phyloP scores from a whole-genome alignment of 257 asterid genomes.

The Agastache rugosa region DNA sequence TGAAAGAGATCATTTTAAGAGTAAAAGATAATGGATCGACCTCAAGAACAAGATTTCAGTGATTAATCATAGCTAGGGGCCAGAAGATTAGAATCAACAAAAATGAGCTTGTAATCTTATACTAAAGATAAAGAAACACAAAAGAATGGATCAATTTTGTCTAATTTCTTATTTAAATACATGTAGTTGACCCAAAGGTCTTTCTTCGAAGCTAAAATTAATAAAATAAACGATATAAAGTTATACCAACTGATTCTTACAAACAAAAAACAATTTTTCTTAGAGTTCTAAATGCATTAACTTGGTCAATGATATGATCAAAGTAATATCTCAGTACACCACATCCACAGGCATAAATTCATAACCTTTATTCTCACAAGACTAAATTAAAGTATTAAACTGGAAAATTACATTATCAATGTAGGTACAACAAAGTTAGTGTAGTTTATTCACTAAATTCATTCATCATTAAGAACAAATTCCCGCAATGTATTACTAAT shows the following conservation, averaged over 20 bases:
- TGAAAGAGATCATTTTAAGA: neutral
- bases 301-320: constrained; percentile 7
- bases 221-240: neutral
- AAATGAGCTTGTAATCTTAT: neutral
- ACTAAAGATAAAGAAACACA: neutral
- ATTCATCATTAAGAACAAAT: constrained; percentile 7
- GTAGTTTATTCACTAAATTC: constrained; percentile 16
- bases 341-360: constrained; percentile 15
- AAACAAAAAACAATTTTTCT: constrained; percentile 2
- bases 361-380: constrained; percentile 16
- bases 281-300: constrained; percentile 1
- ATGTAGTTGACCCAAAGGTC: constrained; percentile 30
- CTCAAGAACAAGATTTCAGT: constrained; percentile 15
- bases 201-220: constrained; percentile 10
- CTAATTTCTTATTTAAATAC: constrained; percentile 23
- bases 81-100: constrained; percentile 1
- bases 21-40: neutral
- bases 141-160: neutral
- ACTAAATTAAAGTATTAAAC: constrained; percentile 16
- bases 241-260: constrained; percentile 20
- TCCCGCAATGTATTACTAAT: constrained; percentile 7
- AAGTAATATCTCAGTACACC: neutral
- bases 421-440: neutral
- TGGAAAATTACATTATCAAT: constrained; percentile 28
- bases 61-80: constrained; percentile 18